A percentile compares a stretch with the other conserved stretches of the same genome.
These are phyloP conservation scores for Candida taoyuanica DNA, from an alignment of 805 yeast species.

Conservation along the genomic window DNA sequence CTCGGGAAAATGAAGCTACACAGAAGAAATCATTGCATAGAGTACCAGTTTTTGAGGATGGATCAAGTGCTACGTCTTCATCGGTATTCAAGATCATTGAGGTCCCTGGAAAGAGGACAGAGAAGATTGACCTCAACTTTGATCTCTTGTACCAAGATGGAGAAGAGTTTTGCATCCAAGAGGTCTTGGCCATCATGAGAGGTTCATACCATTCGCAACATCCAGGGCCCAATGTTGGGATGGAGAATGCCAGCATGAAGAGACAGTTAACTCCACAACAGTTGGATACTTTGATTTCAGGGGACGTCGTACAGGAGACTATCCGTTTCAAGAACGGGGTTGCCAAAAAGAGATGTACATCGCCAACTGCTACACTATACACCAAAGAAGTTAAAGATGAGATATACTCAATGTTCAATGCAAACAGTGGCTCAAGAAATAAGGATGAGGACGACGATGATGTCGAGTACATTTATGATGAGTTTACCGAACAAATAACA, in stretches of 20 bases:
- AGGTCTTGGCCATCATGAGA: slow-evolving; percentile 48
- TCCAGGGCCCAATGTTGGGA: no score
- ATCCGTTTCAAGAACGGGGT: slow-evolving; percentile 16
- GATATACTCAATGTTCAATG: slow-evolving; percentile 70
- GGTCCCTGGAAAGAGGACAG: slow-evolving; percentile 55
- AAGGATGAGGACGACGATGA: slow-evolving; percentile 21
- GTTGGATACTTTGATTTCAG: no score
- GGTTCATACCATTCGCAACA: slow-evolving; percentile 14
- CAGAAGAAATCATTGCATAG: slow-evolving; percentile 9
- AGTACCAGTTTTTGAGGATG: slow-evolving; percentile 38
- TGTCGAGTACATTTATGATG: slow-evolving; percentile 24
- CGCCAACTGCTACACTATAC: slow-evolving; percentile 77
- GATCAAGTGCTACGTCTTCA: slow-evolving; percentile 27
- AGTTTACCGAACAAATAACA: slow-evolving; percentile 34
- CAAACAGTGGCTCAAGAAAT: slow-evolving; percentile 38
- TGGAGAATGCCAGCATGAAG: no score
- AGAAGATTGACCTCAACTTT: slow-evolving; percentile 55
- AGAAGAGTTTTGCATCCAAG: slow-evolving; percentile 60
- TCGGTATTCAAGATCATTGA: slow-evolving; percentile 47
- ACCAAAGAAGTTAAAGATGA: slow-evolving; percentile 75
- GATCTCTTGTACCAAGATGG: slow-evolving; percentile 43
- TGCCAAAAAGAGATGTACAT: slow-evolving; percentile 35
- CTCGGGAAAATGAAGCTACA: slow-evolving; percentile 29
- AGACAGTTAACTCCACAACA: no score
- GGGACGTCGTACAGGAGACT: slow-evolving; percentile 27